These are phyloP conservation scores for Globisporangium viniferum DNA, from an alignment of 352 stramenopile genomes.

Conservation along the genomic window DNA sequence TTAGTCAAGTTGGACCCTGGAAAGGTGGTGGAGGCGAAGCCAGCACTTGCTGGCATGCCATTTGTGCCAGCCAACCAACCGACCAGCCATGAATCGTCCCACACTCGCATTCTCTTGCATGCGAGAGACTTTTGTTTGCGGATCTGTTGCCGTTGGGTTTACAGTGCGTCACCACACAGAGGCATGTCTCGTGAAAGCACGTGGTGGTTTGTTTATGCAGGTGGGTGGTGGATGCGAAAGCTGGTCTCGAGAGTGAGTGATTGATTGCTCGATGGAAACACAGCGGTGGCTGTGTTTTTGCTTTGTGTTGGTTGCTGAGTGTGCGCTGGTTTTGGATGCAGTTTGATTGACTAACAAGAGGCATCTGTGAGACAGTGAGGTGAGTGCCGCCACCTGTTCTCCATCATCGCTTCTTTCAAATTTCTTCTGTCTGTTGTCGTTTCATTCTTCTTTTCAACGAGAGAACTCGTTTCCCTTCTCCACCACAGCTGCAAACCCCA, in stretches of 20 bases:
- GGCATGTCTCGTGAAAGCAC: neutral
- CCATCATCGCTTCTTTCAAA: neutral
- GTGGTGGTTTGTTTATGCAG: neutral
- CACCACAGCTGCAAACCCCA: neutral
- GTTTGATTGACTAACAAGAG: neutral
- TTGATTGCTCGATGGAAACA: neutral
- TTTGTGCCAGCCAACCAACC: neutral
- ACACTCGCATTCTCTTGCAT: neutral
- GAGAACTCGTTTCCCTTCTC: neutral
- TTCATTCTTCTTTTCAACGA: neutral
- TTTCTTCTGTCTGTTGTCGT: neutral
- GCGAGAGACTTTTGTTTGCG: neutral
- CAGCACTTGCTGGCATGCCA: neutral
- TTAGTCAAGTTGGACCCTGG: neutral
- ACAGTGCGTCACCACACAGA: neutral
- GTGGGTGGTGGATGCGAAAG: neutral
- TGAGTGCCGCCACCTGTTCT: neutral
- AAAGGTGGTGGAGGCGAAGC: neutral
- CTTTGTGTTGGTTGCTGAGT: neutral
- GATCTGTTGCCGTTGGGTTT: neutral
- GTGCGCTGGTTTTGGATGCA: neutral
- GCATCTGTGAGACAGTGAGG: slow-evolving; percentile 1
- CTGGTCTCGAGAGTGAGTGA: neutral
- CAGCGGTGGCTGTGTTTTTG: too few relatives aligned
- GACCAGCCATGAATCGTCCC: neutral